Percentiles rank a stretch among this genome's conserved stretches.
phyloP scores from a whole-genome alignment of 208 protist genomes.

The Acanthamoeba lugdunensis region DNA sequence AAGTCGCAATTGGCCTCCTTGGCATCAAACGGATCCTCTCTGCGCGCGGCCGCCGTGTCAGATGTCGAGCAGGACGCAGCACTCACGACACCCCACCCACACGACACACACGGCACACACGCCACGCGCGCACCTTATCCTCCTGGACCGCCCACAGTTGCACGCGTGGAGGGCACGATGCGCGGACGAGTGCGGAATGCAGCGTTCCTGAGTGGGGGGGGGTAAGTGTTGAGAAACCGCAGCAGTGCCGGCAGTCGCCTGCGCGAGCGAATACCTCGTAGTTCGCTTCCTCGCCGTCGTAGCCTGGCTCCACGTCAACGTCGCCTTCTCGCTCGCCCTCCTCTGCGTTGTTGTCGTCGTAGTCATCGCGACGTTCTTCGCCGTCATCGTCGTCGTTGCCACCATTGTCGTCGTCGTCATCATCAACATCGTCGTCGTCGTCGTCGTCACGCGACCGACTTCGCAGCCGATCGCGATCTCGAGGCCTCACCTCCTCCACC shows the following conservation, averaged over 20 bases:
- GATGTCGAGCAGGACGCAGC: no score
- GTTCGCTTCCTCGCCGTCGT: not conserved
- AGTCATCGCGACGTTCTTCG: no score
- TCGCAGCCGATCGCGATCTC: not conserved
- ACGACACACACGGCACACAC: not conserved
- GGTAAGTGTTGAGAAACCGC: no score
- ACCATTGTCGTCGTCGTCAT: not conserved
- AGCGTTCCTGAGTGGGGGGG: not conserved
- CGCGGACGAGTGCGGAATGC: constrained; percentile 10
- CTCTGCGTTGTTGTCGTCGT: not conserved
- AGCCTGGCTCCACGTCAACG: not conserved
- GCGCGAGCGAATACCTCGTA: not conserved
- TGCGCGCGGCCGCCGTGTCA: not conserved
- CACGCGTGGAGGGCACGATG: constrained; percentile 7
- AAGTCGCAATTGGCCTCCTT: constrained; percentile 51
- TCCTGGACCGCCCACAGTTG: not conserved
- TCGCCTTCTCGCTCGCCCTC: not conserved
- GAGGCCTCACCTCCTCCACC: not conserved
- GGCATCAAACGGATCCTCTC: constrained; percentile 2
- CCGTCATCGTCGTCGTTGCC: not conserved
- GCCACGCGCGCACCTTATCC: not conserved
- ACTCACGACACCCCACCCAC: no score
- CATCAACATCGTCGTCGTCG: not conserved
- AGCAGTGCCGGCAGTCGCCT: not conserved
- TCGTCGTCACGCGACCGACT: not conserved